These are phyloP conservation scores for Cetradonia linearis DNA, from an alignment of 495 filamentous ascomycete species.

Conservation along the genomic window DNA sequence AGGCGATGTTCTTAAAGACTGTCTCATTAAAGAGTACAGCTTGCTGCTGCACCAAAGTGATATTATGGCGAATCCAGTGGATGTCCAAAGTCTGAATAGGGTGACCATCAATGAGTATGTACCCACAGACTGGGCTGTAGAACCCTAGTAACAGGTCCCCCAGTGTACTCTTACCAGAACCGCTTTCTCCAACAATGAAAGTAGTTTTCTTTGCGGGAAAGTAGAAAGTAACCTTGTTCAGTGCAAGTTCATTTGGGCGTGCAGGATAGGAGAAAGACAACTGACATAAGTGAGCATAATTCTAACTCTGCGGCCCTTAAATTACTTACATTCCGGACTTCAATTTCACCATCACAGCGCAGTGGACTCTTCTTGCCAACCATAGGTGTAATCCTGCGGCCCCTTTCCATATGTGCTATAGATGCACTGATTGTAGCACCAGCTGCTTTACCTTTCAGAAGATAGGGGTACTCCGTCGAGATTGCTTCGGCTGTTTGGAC, in stretches of 20 bases:
- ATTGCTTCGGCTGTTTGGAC: slow-evolving; percentile 63
- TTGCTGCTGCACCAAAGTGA: slow-evolving; percentile 76
- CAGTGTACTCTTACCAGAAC: slow-evolving; percentile 89
- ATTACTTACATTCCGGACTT: slow-evolving; percentile 54
- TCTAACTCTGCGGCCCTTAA: background rate
- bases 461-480: slow-evolving; percentile 60
- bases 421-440: slow-evolving; percentile 47
- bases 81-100: slow-evolving; percentile 52
- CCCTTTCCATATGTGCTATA: slow-evolving; percentile 30
- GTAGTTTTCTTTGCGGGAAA: slow-evolving; percentile 66
- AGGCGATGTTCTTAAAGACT: slow-evolving; percentile 67
- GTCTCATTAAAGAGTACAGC: slow-evolving; percentile 78
- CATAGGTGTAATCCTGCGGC: slow-evolving; percentile 26
- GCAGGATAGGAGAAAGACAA: slow-evolving; percentile 79
- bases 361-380: slow-evolving; percentile 27
- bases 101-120: slow-evolving; percentile 59
- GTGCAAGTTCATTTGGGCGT: slow-evolving; percentile 49
- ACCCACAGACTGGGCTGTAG: slow-evolving; percentile 56
- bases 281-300: slow-evolving; percentile 31
- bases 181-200: slow-evolving; percentile 78
- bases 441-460: slow-evolving; percentile 74
- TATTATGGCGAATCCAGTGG: slow-evolving; percentile 65
- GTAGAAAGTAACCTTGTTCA: slow-evolving; percentile 50
- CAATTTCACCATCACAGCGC: slow-evolving; percentile 54
- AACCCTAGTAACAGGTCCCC: slow-evolving; percentile 68